These are phyloP conservation scores for Abelmoschus esculentus DNA, from an alignment of 345 rosid species.

Conservation along the genomic window DNA sequence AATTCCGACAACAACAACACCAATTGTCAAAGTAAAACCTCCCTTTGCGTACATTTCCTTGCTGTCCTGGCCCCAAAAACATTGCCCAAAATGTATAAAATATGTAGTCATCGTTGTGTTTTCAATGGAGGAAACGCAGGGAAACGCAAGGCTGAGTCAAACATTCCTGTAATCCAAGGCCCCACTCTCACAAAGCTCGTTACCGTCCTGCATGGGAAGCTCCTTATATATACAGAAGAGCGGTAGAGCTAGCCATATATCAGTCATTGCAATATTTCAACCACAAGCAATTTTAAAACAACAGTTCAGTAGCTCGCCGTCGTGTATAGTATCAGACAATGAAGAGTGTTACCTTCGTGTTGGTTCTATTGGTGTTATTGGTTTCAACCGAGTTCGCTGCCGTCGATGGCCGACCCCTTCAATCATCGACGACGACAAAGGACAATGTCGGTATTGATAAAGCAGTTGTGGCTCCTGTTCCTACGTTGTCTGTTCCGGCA, in stretches of 20 bases:
- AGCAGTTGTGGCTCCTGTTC: background rate
- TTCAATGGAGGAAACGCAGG: too few relatives aligned
- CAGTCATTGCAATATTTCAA: background rate
- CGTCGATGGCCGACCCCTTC: constrained; percentile 43
- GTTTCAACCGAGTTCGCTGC: constrained; percentile 26
- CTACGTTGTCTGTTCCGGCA: background rate
- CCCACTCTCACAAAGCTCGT: constrained; percentile 12
- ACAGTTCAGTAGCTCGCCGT: background rate
- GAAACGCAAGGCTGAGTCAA: background rate
- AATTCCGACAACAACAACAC: constrained; percentile 9
- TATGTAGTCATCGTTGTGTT: too few relatives aligned
- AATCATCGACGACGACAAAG: background rate
- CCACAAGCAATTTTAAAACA: background rate
- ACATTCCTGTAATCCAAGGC: background rate
- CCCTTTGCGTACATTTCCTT: background rate
- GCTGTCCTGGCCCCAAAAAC: background rate
- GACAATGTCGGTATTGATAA: background rate
- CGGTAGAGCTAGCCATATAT: background rate
- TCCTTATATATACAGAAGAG: constrained; percentile 1
- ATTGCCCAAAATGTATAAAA: background rate
- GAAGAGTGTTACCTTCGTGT: constrained; percentile 9
- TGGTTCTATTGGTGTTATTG: constrained; percentile 21
- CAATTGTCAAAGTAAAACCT: constrained; percentile 8
- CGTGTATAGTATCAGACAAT: background rate
- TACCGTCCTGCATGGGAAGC: constrained; percentile 18